phyloP scores from a whole-genome alignment of 805 yeast species.

The Wickerhamomyces alni region DNA sequence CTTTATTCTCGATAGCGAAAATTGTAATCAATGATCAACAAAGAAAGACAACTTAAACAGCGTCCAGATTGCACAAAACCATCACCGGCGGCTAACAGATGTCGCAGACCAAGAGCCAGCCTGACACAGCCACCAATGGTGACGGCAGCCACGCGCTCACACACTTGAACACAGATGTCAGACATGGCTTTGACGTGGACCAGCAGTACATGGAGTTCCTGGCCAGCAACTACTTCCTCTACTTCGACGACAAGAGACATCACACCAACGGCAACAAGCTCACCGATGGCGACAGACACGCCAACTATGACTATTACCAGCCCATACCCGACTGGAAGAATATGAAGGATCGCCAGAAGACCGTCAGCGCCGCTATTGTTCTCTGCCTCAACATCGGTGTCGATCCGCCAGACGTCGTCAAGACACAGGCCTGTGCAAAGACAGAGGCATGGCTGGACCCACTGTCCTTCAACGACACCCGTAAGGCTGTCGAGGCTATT shows the following conservation, averaged over 20 bases:
- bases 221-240: conserved; percentile 68
- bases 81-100: too few relatives aligned
- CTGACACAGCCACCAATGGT: neutral
- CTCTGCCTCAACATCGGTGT: conserved; percentile 90
- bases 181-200: conserved; percentile 68
- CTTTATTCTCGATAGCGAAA: too few relatives aligned
- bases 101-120: too few relatives aligned
- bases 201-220: conserved; percentile 50
- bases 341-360: conserved; percentile 84
- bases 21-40: too few relatives aligned
- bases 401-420: conserved; percentile 93
- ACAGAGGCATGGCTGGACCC: conserved; percentile 95
- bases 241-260: conserved; percentile 89
- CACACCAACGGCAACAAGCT: conserved; percentile 83
- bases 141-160: conserved; percentile 4
- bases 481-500: conserved; percentile 85
- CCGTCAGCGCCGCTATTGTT: conserved; percentile 88
- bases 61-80: too few relatives aligned
- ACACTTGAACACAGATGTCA: conserved; percentile 48
- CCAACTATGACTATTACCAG: conserved; percentile 48
- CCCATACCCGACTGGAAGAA: conserved; percentile 87
- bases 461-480: conserved; percentile 68
- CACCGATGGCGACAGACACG: conserved; percentile 43
- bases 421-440: conserved; percentile 89
- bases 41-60: too few relatives aligned